phyloP scores from a whole-genome alignment of 495 filamentous ascomycete species.

The Amorphotheca resinae region DNA sequence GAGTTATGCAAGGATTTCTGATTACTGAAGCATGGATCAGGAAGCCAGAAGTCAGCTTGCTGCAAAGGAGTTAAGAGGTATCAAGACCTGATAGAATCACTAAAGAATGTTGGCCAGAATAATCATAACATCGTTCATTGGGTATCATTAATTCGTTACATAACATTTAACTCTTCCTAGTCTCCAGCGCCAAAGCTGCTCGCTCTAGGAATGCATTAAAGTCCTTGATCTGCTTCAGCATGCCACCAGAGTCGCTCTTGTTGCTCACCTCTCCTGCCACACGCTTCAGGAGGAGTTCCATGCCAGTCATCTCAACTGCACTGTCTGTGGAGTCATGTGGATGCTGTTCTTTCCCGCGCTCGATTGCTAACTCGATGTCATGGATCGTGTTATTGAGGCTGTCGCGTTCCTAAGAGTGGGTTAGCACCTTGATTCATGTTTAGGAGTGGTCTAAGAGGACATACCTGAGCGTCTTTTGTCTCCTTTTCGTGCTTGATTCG shows the following conservation, averaged over 20 bases:
- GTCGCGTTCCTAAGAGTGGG: slow-evolving; percentile 27
- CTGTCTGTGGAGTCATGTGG: background rate
- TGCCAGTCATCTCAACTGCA: slow-evolving; percentile 24
- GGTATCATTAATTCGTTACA: background rate
- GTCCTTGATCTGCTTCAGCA: slow-evolving; percentile 38
- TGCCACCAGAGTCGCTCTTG: slow-evolving; percentile 31
- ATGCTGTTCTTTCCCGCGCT: slow-evolving; percentile 5
- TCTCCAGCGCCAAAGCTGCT: slow-evolving; percentile 34
- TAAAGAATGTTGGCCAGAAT: too few species aligned
- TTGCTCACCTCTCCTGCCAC: slow-evolving; percentile 33
- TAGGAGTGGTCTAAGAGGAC: slow-evolving; percentile 7
- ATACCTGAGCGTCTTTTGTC: slow-evolving; percentile 32
- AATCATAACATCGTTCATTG: background rate
- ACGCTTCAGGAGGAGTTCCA: slow-evolving; percentile 36
- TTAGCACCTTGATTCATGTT: background rate
- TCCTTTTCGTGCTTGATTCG: slow-evolving; percentile 44
- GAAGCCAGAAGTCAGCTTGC: too few species aligned
- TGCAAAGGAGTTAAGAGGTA: too few species aligned
- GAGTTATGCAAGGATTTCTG: too few species aligned
- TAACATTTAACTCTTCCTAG: slow-evolving; percentile 8
- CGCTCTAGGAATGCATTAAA: slow-evolving; percentile 46
- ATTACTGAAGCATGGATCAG: too few species aligned
- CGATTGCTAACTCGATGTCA: slow-evolving; percentile 40
- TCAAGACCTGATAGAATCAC: too few species aligned
- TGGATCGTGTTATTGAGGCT: slow-evolving; percentile 39